Percentiles rank a stretch among this genome's conserved stretches.
Evolutionary conservation across 2,329 filamentous ascomycete genomes (phyloP).

Genomic region (Fusarium sp.): DNA sequence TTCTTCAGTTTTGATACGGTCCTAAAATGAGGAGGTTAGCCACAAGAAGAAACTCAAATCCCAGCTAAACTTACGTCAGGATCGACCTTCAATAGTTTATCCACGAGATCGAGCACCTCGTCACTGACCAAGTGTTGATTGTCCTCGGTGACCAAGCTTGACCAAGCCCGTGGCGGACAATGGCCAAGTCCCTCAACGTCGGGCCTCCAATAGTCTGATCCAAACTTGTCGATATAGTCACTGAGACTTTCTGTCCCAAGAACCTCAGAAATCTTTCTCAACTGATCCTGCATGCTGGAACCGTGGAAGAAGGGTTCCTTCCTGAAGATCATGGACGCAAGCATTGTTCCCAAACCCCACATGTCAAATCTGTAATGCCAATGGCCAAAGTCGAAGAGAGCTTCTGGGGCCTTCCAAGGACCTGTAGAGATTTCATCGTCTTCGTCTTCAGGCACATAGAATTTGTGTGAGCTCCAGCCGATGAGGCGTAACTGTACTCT

Average conservation of each 20-base stretch:
- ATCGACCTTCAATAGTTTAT: slow-evolving; percentile 94
- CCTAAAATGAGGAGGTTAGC: neutral
- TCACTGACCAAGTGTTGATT: slow-evolving; percentile 95
- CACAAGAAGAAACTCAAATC: too few species aligned
- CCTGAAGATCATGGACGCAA: slow-evolving; percentile 98
- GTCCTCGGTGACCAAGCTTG: slow-evolving; percentile 91
- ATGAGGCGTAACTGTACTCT: slow-evolving; percentile 9
- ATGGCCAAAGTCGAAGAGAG: slow-evolving; percentile 95
- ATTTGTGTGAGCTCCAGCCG: slow-evolving; percentile 14
- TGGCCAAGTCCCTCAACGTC: slow-evolving; percentile 93
- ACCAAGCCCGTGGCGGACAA: slow-evolving; percentile 95
- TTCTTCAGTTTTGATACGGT: slow-evolving; percentile 1
- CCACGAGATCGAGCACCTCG: slow-evolving; percentile 95
- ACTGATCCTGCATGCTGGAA: slow-evolving; percentile 93
- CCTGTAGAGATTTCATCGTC: neutral
- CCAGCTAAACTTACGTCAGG: slow-evolving; percentile 75
- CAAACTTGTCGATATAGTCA: slow-evolving; percentile 96
- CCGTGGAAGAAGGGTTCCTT: slow-evolving; percentile 99
- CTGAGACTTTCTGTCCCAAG: slow-evolving; percentile 95
- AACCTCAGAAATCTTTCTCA: slow-evolving; percentile 98
- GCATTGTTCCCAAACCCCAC: slow-evolving; percentile 99
- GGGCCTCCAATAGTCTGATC: slow-evolving; percentile 88
- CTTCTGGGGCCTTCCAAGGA: slow-evolving; percentile 77
- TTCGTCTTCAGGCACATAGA: neutral
- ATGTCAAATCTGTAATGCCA: slow-evolving; percentile 99